Evolutionary conservation across 2,329 filamentous ascomycete genomes (phyloP), one percentile per base, ranked within the genome.

Genomic region (Cytospora leucostoma): DNA sequence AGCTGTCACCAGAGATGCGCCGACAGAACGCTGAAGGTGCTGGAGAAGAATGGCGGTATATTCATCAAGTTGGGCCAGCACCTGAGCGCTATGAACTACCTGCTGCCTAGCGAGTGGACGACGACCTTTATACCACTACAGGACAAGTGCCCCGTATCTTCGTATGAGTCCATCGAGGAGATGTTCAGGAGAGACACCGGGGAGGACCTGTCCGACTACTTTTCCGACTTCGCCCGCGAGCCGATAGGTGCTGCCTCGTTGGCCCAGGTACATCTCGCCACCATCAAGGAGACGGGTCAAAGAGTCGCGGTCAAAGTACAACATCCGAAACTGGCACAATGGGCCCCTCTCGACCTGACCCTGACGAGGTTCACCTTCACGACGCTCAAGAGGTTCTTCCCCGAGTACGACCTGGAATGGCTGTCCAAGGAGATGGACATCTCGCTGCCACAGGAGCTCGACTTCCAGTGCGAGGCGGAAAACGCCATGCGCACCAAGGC

Each of bases 21-120:
- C 35, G 85, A 92, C 71, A 87, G 95, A 66, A 97, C 95, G 1
- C 80, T 98, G 50, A 84, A 83, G 63, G 93, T 96, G 1, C 79
- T 98, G 68, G 95, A 99, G 81, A 92, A 91, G 81, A 98, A 97
- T 75, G 95, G 96, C 33, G 96, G 94, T 34, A 97, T 99, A 67
- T 99, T 98, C 71, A 98, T 99, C 75, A 99, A 99, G 77, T 80
- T 99, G 47, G 95, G 95, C 8, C 95, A 99, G 72, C 95, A 99
- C 77, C 76, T 99, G 76, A 97, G 92, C 75, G 94, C 92, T 67
- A 91, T 98, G 90, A 96, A 95, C 72, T 98, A 98, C 74, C 84
- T 98, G 11, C 83, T 98, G 11, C 94, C 94, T 1, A 78, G 84
- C 56, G 94, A 98, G 77, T 98, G 94, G 93, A 97, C 93, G 37